A percentile compares a stretch with the other conserved stretches of the same genome.
Conservation (phyloP, 495 filamentous ascomycete genomes). For the Penicillium pancosmium region DNA sequence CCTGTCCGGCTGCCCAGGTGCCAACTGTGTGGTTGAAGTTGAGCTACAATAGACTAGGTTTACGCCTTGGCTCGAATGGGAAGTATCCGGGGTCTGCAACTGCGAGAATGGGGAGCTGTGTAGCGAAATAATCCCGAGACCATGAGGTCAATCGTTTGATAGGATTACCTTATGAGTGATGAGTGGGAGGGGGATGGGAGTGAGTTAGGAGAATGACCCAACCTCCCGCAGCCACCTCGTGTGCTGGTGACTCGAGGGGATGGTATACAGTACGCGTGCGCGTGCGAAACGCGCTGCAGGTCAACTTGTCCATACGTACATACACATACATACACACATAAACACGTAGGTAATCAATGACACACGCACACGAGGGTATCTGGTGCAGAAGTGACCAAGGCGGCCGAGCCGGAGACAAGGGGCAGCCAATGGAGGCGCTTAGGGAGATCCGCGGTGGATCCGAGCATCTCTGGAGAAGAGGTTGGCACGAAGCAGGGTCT, state of each 20-base stretch:
- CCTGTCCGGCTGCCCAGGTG: not conserved
- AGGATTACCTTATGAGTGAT: not conserved
- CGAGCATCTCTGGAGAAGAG: slow-evolving; percentile 5
- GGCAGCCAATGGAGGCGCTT: slow-evolving; percentile 1
- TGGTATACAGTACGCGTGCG: not conserved
- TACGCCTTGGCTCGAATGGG: slow-evolving; percentile 10
- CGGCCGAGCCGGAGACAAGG: slow-evolving; percentile 7
- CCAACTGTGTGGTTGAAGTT: not conserved
- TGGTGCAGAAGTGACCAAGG: slow-evolving; percentile 1
- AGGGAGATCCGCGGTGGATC: slow-evolving; percentile 6
- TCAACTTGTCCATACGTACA: not conserved
- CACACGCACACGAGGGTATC: slow-evolving; percentile 5
- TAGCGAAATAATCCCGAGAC: slow-evolving; percentile 13
- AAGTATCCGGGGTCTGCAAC: not conserved
- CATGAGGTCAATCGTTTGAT: not conserved
- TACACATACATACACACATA: not conserved
- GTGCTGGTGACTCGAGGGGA: slow-evolving; percentile 1
- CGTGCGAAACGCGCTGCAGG: slow-evolving; percentile 1
- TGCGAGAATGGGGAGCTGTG: slow-evolving; percentile 12
- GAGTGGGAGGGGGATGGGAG: not conserved
- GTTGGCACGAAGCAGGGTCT: slow-evolving; percentile 6
- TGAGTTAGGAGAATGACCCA: not conserved
- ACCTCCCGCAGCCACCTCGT: slow-evolving; percentile 3
- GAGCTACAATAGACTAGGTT: slow-evolving; percentile 12
- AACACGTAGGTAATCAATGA: not conserved